Evolutionary conservation across 2,329 filamentous ascomycete genomes (phyloP), one percentile per base, ranked within the genome.

Genomic region (Pyrenophora tritici-repentis): DNA sequence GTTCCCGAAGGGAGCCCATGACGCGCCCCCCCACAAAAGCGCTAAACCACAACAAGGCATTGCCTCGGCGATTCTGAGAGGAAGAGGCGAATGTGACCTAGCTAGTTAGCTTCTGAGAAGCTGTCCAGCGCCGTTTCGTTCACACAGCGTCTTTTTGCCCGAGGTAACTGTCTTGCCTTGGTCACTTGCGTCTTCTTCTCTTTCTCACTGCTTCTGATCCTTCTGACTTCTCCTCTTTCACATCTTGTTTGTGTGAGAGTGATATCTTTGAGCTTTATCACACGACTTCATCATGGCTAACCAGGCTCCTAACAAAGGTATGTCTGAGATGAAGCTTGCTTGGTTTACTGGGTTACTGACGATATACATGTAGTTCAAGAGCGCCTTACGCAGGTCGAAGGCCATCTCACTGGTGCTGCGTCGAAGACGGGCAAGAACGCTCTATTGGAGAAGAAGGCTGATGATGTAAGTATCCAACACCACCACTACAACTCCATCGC

Each of bases 361-460:
- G 18, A 9, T 51, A 42, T 32, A 10, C 31, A 6, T 10, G 42
- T 39, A 84, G 82, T 81, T 55, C 79, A 82, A 65, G 79, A 83
- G 61, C 83, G 84, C 64, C 79, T 86, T 42, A 78, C 76, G 53
- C 83, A 86, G 71, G 81, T 86, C 54, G 75, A 79, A 47, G 78
- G 79, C 59, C 84, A 86, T 68, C 75, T 86, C 67, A 74, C 86
- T 59, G 71, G 74, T 51, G 72, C 71, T 41, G 56, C 57, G 31
- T 47, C 38, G 17, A 24, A 55, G 38, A 68, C 64, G 47, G 78
- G 77, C 45, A 75, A 66, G 57, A 65, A 74, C 54, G 68, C 72
- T 6, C 67, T 83, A 37, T 70, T 81, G 37, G 71, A 76, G 66
- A 81, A 86, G 72, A 77, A 80, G 58, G 79, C 83, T 40, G 82